Evolutionary conservation across 768 basidiomycete genomes (phyloP).

Genomic region (Tylopilus balloui): DNA sequence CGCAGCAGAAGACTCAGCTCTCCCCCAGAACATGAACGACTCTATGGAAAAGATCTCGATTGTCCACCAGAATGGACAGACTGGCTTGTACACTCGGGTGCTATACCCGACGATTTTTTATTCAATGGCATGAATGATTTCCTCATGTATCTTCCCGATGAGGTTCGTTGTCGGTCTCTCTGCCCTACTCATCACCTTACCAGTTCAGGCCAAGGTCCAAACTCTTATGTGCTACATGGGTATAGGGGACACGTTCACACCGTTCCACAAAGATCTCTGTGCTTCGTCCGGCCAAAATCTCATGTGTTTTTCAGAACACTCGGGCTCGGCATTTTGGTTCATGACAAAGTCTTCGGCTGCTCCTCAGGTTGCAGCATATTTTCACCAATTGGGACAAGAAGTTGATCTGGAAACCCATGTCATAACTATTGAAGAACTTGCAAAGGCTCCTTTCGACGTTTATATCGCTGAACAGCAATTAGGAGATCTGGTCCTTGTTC

Average conservation of each 20-base stretch:
- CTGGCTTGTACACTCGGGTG: constrained; percentile 47
- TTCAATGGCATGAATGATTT: constrained; percentile 55
- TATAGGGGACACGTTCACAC: constrained; percentile 77
- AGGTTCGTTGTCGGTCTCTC: constrained; percentile 36
- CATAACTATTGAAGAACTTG: constrained; percentile 58
- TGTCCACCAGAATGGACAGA: constrained; percentile 64
- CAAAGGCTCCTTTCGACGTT: constrained; percentile 60
- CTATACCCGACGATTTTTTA: constrained; percentile 51
- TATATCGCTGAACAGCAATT: constrained; percentile 69
- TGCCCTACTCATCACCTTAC: constrained; percentile 3
- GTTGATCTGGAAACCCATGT: constrained; percentile 73
- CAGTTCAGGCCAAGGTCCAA: constrained; percentile 54
- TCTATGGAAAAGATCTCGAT: constrained; percentile 74
- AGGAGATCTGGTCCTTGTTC: constrained; percentile 79
- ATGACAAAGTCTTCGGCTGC: constrained; percentile 68
- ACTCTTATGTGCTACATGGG: constrained; percentile 87
- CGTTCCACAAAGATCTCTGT: constrained; percentile 82
- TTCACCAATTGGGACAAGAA: constrained; percentile 40
- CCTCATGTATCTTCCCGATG: constrained; percentile 49
- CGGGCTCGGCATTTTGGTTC: constrained; percentile 80
- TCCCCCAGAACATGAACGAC: constrained; percentile 48
- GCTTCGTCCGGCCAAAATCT: constrained; percentile 83
- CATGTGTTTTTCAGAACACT: constrained; percentile 76
- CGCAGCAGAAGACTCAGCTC: neutral
- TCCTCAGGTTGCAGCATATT: constrained; percentile 51